Evolutionary conservation across 2,329 filamentous ascomycete genomes (phyloP).

Genomic region (Pseudogymnoascus sp.): DNA sequence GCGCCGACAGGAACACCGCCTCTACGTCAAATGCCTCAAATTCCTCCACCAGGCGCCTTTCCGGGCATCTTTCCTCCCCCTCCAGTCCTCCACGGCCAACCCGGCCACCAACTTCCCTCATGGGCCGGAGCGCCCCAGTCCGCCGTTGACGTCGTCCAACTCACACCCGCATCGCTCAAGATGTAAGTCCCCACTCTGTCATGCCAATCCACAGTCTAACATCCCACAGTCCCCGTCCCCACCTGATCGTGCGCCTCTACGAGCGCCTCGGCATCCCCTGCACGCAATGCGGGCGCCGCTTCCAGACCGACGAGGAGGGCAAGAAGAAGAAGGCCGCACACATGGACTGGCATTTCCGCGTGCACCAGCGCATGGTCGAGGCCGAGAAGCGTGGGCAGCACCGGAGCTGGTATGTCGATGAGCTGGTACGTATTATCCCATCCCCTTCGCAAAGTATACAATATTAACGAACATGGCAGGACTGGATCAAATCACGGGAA

Average conservation of each 20-base stretch:
- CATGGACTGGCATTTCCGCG: constrained; percentile 97
- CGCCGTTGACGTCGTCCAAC: constrained; percentile 41
- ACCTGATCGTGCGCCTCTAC: constrained; percentile 67
- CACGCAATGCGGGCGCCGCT: constrained; percentile 83
- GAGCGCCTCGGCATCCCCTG: constrained; percentile 80
- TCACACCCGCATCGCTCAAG: constrained; percentile 63
- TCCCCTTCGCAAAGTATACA: background rate
- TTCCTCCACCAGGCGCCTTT: background rate
- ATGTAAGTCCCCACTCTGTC: too few species aligned
- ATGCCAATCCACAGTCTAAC: constrained; percentile 13
- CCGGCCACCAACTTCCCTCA: constrained; percentile 18
- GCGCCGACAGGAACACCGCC: constrained; percentile 32
- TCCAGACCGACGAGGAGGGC: constrained; percentile 67
- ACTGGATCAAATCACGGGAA: constrained; percentile 85
- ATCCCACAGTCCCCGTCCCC: constrained; percentile 54
- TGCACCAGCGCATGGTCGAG: constrained; percentile 81
- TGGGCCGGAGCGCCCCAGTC: constrained; percentile 19
- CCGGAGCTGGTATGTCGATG: constrained; percentile 90
- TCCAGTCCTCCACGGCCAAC: constrained; percentile 11
- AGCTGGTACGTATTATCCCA: constrained; percentile 51
- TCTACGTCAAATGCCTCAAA: constrained; percentile 15
- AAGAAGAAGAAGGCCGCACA: constrained; percentile 81
- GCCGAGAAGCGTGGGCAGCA: constrained; percentile 79
- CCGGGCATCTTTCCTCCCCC: background rate
- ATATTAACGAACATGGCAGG: constrained; percentile 39